These are phyloP conservation scores for Alternaria burnsii DNA, from an alignment of 2,329 filamentous ascomycete species.

Conservation along the genomic window DNA sequence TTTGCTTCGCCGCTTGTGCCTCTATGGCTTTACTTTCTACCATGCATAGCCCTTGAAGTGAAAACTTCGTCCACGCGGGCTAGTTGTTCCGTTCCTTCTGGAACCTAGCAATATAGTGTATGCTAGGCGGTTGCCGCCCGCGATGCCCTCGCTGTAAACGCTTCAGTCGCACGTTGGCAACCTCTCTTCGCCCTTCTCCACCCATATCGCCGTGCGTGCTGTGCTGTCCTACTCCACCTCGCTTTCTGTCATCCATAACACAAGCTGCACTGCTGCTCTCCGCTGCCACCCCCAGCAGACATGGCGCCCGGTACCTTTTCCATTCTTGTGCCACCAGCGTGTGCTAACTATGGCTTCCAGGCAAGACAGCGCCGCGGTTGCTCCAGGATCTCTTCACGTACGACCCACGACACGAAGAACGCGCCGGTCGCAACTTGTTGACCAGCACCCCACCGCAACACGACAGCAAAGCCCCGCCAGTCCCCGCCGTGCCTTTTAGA, in stretches of 20 bases:
- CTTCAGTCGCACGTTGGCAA: constrained; percentile 18
- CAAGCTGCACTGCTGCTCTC: constrained; percentile 9
- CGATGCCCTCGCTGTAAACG: constrained; percentile 23
- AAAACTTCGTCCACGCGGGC: not conserved
- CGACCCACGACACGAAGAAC: constrained; percentile 58
- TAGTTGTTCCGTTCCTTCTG: not conserved
- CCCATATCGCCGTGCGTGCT: constrained; percentile 13
- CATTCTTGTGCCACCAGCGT: not conserved
- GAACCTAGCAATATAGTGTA: constrained; percentile 9
- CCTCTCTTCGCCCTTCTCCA: constrained; percentile 17
- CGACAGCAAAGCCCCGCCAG: constrained; percentile 45
- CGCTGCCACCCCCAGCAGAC: constrained; percentile 8
- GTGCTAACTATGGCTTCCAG: constrained; percentile 42
- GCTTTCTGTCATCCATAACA: constrained; percentile 4
- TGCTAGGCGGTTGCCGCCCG: constrained; percentile 27
- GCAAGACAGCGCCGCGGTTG: constrained; percentile 61
- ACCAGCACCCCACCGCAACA: constrained; percentile 66
- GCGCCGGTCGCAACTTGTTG: constrained; percentile 63
- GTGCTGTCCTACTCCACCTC: not conserved
- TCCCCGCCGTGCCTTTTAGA: constrained; percentile 45
- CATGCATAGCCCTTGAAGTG: not conserved
- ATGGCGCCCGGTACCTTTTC: constrained; percentile 36
- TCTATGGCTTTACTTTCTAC: not conserved
- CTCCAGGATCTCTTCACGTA: constrained; percentile 62
- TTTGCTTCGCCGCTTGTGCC: not conserved